These are phyloP conservation scores for Crithidia thermophila DNA, from an alignment of 208 protist genomes.

Conservation along the genomic window DNA sequence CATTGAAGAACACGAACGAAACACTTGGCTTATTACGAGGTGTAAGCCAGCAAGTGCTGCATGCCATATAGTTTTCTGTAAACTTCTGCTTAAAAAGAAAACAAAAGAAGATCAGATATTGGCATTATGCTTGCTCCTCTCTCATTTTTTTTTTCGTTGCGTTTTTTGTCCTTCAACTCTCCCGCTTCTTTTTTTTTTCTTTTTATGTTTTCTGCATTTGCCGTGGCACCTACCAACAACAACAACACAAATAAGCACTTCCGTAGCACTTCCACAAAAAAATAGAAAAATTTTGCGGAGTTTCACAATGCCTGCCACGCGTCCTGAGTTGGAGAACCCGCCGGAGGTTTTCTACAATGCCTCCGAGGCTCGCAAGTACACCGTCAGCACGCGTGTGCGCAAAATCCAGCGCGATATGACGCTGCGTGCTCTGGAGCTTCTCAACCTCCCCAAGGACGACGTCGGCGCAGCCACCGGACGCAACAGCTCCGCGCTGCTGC, in stretches of 20 bases:
- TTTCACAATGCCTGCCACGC: slow-evolving; percentile 63
- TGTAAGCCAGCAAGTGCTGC: too few species aligned
- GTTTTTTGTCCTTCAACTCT: slow-evolving; percentile 16
- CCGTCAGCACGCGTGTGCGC: slow-evolving; percentile 95
- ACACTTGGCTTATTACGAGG: too few species aligned
- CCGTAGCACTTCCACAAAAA: neutral
- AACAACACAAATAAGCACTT: slow-evolving; percentile 17
- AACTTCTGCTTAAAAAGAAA: too few species aligned
- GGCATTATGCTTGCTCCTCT: neutral
- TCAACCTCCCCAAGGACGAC: slow-evolving; percentile 82
- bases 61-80: too few species aligned
- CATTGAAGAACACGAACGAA: too few species aligned
- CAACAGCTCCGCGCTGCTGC: slow-evolving; percentile 74
- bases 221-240: neutral
- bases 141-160: slow-evolving; percentile 20
- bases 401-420: slow-evolving; percentile 98
- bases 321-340: slow-evolving; percentile 94
- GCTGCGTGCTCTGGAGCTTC: slow-evolving; percentile 97
- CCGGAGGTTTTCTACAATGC: slow-evolving; percentile 97
- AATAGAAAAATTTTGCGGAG: too few species aligned
- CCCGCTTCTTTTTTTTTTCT: slow-evolving; percentile 12
- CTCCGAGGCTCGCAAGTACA: slow-evolving; percentile 95
- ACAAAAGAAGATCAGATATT: neutral
- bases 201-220: slow-evolving; percentile 16
- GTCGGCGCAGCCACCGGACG: slow-evolving; percentile 6